Conservation (phyloP, 169 alveolate species). For the Cryptosporidium andersoni region DNA sequence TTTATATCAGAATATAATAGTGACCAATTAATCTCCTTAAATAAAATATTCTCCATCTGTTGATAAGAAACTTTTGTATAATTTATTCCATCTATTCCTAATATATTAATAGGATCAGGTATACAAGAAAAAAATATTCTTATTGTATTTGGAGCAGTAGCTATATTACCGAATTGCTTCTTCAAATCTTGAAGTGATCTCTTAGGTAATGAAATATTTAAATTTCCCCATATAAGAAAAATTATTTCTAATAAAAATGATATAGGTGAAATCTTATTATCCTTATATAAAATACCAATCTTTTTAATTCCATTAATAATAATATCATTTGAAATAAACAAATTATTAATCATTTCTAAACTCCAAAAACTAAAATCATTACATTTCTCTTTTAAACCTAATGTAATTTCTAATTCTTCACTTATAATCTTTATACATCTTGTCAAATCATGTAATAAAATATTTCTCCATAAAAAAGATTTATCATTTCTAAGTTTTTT, state of each 20-base stretch:
- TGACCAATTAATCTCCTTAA: constrained; percentile 54
- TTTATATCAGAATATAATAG: constrained; percentile 39
- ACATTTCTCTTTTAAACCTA: constrained; percentile 61
- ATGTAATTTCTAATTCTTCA: constrained; percentile 17
- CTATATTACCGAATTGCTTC: constrained; percentile 17
- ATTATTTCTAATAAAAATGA: constrained; percentile 19
- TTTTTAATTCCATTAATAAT: constrained; percentile 15
- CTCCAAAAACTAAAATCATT: constrained; percentile 50
- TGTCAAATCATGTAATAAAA: constrained; percentile 13
- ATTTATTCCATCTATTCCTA: not conserved
- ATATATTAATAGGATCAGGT: constrained; percentile 42
- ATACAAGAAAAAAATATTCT: constrained; percentile 32
- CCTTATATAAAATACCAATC: constrained; percentile 17
- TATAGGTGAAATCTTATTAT: constrained; percentile 27
- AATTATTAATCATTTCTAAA: constrained; percentile 1
- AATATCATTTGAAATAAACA: not conserved
- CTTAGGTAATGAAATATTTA: not conserved
- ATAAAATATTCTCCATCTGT: constrained; percentile 19
- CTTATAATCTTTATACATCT: constrained; percentile 11
- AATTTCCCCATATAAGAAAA: constrained; percentile 22
- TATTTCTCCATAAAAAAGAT: constrained; percentile 42
- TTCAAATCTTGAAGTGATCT: not conserved
- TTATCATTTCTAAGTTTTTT: constrained; percentile 2
- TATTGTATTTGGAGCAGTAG: constrained; percentile 36
- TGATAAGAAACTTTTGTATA: constrained; percentile 41